These are phyloP conservation scores for Raddia guianensis DNA, from an alignment of 176 grass and related monocot genomes.

Conservation along the genomic window DNA sequence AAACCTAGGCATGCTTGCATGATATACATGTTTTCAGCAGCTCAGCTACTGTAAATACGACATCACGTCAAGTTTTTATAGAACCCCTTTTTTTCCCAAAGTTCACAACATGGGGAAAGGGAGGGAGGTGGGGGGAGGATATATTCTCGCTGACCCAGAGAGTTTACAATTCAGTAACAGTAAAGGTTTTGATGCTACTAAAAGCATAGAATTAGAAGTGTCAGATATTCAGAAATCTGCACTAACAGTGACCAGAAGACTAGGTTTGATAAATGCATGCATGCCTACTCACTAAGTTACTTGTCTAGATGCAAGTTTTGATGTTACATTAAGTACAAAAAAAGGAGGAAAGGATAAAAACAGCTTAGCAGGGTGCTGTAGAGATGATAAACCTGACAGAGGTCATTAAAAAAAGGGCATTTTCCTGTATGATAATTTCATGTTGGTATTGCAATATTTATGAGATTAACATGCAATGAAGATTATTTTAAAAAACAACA, in stretches of 20 bases:
- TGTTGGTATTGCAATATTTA: not conserved
- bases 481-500: constrained; percentile 17
- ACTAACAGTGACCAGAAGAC: not conserved
- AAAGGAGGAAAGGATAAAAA: not conserved
- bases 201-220: not conserved
- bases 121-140: not conserved
- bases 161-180: not conserved
- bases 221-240: not conserved
- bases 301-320: not conserved
- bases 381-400: constrained; percentile 19
- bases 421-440: not conserved
- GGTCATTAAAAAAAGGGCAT: not conserved
- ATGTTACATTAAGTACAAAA: constrained; percentile 1
- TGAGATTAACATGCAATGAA: not conserved
- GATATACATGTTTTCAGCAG: not conserved
- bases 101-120: not conserved
- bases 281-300: too few relatives aligned
- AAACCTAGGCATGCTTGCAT: constrained; percentile 2
- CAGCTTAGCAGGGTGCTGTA: not conserved
- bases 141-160: not conserved
- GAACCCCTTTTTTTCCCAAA: not conserved
- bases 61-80: not conserved
- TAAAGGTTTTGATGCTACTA: not conserved
- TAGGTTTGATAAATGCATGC: too few relatives aligned
- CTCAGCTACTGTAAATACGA: not conserved